A percentile compares a stretch with the other conserved stretches of the same genome.
Evolutionary conservation across 768 basidiomycete species (phyloP).

Genomic region (Leucogyrophana mollusca): DNA sequence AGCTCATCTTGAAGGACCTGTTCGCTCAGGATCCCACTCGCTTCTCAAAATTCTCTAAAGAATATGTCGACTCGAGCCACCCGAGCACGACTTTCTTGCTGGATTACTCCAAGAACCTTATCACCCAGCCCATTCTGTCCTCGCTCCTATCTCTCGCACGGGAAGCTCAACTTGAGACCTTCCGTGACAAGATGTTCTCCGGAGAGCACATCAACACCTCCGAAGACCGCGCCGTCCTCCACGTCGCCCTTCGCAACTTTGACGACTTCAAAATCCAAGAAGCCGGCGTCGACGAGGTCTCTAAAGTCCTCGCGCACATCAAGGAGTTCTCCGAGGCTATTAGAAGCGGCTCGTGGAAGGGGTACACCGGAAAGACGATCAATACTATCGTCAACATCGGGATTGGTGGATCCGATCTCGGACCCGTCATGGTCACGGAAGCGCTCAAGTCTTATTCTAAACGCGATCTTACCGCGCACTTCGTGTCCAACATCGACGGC

Average conservation of each 20-base stretch:
- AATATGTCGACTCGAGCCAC: conserved; percentile 67
- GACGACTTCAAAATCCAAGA: conserved; percentile 81
- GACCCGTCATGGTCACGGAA: conserved; percentile 99
- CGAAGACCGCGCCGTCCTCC: conserved; percentile 95
- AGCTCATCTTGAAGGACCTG: conserved; percentile 87
- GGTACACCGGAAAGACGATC: conserved; percentile 96
- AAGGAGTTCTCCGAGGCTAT: conserved; percentile 84
- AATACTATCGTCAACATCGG: conserved; percentile 97
- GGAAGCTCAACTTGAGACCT: conserved; percentile 83
- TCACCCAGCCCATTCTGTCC: conserved; percentile 81
- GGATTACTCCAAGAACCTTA: conserved; percentile 96
- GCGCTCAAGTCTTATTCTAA: conserved; percentile 92
- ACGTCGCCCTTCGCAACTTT: conserved; percentile 85
- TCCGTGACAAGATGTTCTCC: conserved; percentile 90
- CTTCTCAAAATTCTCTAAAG: conserved; percentile 80
- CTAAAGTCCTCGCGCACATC: conserved; percentile 84
- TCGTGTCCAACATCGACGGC: conserved; percentile 98
- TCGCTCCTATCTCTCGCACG: conserved; percentile 76
- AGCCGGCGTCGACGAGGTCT: conserved; percentile 79
- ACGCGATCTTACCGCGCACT: conserved; percentile 82
- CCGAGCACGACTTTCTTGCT: conserved; percentile 80
- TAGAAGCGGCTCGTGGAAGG: conserved; percentile 88
- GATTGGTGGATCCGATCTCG: conserved; percentile 97
- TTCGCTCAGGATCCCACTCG: conserved; percentile 86
- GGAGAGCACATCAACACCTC: conserved; percentile 99